Evolutionary conservation across 2,329 filamentous ascomycete species (phyloP), one percentile per base, ranked within the genome.

Genomic region (Talaromyces sp.): DNA sequence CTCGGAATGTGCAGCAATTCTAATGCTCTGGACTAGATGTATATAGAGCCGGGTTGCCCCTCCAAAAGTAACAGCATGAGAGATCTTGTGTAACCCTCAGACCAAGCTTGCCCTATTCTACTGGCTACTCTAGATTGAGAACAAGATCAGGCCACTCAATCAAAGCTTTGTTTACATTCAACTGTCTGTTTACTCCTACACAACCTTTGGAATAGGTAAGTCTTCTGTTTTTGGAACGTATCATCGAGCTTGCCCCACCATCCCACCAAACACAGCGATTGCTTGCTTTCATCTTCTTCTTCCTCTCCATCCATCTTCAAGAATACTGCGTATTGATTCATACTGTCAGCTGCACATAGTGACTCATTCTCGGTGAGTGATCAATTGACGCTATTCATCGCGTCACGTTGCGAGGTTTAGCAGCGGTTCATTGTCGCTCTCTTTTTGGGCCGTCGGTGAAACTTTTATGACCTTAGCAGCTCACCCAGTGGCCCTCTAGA

Each of bases 361-460:
- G 62, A 60, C 25, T 60, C 61, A 56, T 63, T 54, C 31, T 57
- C 50, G 37, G 61, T 47, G 61, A 57, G 59, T 39, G 50, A 35
- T 62, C 57, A 56, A 62, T 64, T 65, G 62, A 58, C 64, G 47
- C 54, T 67, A 66, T 67, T 65, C 67, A 61, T 65, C 62, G 63
- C 47, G 62, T 66, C 60, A 64, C 68, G 66, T 65, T 66, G 66
- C 59, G 62, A 67, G 58, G 67, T 68, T 69, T 35, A 45, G 43
- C 56, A 62, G 41, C 17, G 9, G 11, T 56, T 25, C 52, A 56
- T 37, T 67, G 64, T 70, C 57, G 64, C 58, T 75, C 73, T 72
- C 74, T 25, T 50, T 78, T 77, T 74, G 73, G 76, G 76, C 72
- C 71, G 73, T 78, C 76, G 76, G 76, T 78, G 76, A 78, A 78